These are phyloP conservation scores for Geotrichum carabidarum DNA, from an alignment of 1,139 yeast species.

Conservation along the genomic window DNA sequence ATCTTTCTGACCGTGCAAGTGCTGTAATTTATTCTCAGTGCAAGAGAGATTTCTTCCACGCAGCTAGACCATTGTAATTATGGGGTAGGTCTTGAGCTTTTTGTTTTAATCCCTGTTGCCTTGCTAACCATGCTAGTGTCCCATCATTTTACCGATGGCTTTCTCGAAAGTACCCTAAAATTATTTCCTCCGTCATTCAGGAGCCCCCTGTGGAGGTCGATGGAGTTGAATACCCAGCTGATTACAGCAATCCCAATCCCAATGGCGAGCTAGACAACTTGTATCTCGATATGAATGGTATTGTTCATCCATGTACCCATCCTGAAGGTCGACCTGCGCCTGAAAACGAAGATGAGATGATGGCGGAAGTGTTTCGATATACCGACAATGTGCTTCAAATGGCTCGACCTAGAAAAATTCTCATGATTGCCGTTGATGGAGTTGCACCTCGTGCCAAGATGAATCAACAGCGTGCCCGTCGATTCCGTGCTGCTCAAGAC, in stretches of 20 bases:
- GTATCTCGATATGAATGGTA: constrained; percentile 94
- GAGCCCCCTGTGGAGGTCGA: constrained; percentile 56
- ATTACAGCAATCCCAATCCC: constrained; percentile 74
- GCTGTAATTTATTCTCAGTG: neutral
- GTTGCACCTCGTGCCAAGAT: constrained; percentile 99
- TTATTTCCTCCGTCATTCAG: constrained; percentile 83
- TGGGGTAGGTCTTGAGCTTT: neutral
- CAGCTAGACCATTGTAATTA: neutral
- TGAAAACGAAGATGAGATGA: constrained; percentile 91
- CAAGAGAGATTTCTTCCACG: neutral
- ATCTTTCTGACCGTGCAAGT: too few relatives aligned
- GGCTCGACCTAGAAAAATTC: constrained; percentile 90
- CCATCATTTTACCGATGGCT: constrained; percentile 98
- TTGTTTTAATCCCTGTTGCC: neutral
- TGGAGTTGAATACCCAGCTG: constrained; percentile 58
- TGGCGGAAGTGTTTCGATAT: constrained; percentile 80
- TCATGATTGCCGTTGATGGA: constrained; percentile 94
- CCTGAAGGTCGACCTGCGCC: constrained; percentile 94
- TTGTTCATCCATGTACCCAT: constrained; percentile 95
- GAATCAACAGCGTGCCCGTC: constrained; percentile 97
- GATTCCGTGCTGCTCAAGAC: constrained; percentile 92
- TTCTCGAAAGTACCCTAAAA: constrained; percentile 87
- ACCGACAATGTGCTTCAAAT: constrained; percentile 84
- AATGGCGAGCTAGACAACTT: constrained; percentile 92
- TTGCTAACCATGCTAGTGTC: constrained; percentile 46